Base-by-base conservation (phyloP, 2,329 filamentous ascomycete species). In the Penicillium rolfsii region DNA sequence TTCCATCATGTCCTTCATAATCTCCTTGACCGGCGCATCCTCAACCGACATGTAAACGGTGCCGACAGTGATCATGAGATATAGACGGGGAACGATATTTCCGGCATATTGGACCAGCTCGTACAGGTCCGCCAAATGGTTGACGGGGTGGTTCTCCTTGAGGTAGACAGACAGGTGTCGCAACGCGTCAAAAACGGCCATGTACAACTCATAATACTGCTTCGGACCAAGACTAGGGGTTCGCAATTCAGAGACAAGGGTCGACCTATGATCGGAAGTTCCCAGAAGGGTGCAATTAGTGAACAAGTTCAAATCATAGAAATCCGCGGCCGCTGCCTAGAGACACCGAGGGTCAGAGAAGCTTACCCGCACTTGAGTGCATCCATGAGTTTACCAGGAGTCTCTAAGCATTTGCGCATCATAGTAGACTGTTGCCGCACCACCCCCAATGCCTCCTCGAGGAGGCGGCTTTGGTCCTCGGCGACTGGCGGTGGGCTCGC, bases 1-100 rank as follows among this genome's bases (percentile, higher is more conserved):
- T 79, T 99, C 95, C 95, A 99, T 99, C 95, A 99, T 99, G 78
- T 99, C 95, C 80, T 99, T 99, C 95, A 99, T 99, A 64, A 99
- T 92, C 82, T 99, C 95, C 81, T 99, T 99, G 69, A 99, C 95
- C 0, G 95, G 95, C 60, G 96, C 95, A 84, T 98, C 95, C 72
- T 95, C 91, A 73, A 99, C 96, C 28, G 91, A 89, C 95, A 99
- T 99, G 82, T 99, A 99, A 52, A 97, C 96, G 2, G 95, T 99
- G 60, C 95, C 95, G 41, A 99, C 96, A 0, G 96, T 99, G 73
- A 99, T 95, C 96, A 99, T 99, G 62, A 99, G 89, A 77, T 99
- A 99, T 64, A 99, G 83, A 67, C 95, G 89, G 26, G 95, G 95
- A 61, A 99, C 89, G 68, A 99, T 98, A 76, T 99, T 99, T 66